Percentiles rank a stretch among this genome's conserved stretches.
Conservation (phyloP, 108 stramenopile genomes). For the Seminavis robusta region DNA sequence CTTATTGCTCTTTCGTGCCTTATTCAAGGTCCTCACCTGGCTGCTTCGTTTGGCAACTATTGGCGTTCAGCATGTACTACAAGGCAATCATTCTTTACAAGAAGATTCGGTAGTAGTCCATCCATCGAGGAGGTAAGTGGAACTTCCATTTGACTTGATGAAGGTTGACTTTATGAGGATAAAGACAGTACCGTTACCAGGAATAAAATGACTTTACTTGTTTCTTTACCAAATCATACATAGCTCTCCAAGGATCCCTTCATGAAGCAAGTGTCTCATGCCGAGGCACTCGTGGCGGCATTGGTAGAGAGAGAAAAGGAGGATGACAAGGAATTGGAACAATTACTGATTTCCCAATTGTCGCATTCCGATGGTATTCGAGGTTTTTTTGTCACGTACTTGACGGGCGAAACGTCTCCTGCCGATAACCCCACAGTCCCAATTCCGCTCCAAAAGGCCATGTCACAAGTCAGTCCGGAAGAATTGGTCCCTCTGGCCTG, state of each 20-base stretch:
- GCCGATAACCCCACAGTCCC: conserved; percentile 26
- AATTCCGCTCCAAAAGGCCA: conserved; percentile 28
- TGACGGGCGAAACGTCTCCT: conserved; percentile 32
- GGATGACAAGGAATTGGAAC: not conserved
- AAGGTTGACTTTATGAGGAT: no score
- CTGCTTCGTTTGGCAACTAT: no score
- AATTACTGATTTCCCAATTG: conserved; percentile 20
- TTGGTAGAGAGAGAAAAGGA: not conserved
- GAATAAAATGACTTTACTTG: no score
- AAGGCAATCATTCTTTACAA: no score
- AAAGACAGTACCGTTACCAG: no score
- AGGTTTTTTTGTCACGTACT: conserved; percentile 70
- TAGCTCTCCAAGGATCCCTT: conserved; percentile 28
- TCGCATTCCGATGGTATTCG: conserved; percentile 73
- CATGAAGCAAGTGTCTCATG: conserved; percentile 35
- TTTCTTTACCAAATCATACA: no score
- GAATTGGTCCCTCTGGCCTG: conserved; percentile 60
- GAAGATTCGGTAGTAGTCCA: no score
- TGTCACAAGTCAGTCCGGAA: conserved; percentile 12
- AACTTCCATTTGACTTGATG: no score
- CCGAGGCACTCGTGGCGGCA: conserved; percentile 3
- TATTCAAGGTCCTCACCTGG: no score
- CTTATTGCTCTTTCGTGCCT: no score
- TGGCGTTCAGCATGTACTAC: no score
- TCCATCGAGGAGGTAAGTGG: no score